Conservation (phyloP, 2,329 filamentous ascomycete genomes). For the Phoma herbarum region DNA sequence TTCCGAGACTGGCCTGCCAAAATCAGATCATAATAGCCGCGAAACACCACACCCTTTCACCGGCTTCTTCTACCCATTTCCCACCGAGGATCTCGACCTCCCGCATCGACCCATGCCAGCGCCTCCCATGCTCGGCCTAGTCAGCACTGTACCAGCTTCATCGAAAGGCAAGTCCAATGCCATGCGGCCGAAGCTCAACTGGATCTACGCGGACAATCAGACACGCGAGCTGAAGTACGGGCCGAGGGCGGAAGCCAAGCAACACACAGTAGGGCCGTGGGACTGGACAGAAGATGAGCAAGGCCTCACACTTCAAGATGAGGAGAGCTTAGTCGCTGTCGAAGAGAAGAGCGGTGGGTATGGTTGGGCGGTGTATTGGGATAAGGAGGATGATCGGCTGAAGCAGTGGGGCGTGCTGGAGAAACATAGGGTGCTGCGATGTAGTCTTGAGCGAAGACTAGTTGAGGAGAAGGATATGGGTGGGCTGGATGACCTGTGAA, state of each 20-base stretch:
- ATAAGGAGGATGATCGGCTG: slow-evolving; percentile 58
- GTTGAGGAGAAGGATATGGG: slow-evolving; percentile 34
- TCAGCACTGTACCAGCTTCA: slow-evolving; percentile 59
- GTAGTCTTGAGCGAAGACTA: slow-evolving; percentile 56
- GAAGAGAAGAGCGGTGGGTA: slow-evolving; percentile 59
- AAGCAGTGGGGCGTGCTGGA: slow-evolving; percentile 49
- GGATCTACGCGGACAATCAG: slow-evolving; percentile 70
- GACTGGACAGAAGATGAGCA: slow-evolving; percentile 74
- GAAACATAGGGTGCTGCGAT: slow-evolving; percentile 54
- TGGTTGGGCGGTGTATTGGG: slow-evolving; percentile 64
- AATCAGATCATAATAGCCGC: slow-evolving; percentile 26
- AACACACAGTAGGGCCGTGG: slow-evolving; percentile 80
- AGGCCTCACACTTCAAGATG: slow-evolving; percentile 62
- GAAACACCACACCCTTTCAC: slow-evolving; percentile 58
- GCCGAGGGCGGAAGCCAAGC: slow-evolving; percentile 74
- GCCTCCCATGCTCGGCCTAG: slow-evolving; percentile 56
- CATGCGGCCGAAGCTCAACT: slow-evolving; percentile 65
- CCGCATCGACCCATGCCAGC: slow-evolving; percentile 45
- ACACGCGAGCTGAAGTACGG: slow-evolving; percentile 70
- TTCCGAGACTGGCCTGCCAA: slow-evolving; percentile 39
- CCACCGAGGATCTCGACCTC: slow-evolving; percentile 55
- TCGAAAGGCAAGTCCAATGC: slow-evolving; percentile 23
- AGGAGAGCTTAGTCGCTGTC: slow-evolving; percentile 65
- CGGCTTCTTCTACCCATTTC: slow-evolving; percentile 60
- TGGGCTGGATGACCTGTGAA: slow-evolving; percentile 19